Conservation (phyloP, 2,329 filamentous ascomycete species). For the Hortaea werneckii region DNA sequence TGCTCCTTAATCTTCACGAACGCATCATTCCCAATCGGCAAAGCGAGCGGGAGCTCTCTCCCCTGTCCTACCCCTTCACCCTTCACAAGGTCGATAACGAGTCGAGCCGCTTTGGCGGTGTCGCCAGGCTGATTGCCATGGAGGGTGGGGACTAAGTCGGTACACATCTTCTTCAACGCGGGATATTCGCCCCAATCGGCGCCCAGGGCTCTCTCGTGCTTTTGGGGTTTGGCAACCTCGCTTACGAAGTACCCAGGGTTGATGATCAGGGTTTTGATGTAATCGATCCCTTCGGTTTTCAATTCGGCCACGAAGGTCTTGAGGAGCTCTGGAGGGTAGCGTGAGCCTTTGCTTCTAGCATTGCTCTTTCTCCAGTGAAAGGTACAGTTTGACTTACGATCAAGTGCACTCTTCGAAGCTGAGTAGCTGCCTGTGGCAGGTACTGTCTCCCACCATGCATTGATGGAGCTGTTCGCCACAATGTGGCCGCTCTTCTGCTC, state of each 20-base stretch:
- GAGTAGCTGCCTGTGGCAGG: neutral
- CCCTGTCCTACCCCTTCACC: constrained; percentile 2
- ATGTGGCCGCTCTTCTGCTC: constrained; percentile 1
- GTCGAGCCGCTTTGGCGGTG: neutral
- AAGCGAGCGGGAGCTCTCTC: neutral
- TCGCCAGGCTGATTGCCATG: constrained; percentile 3
- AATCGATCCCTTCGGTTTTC: neutral
- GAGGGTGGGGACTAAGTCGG: neutral
- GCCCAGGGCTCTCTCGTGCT: neutral
- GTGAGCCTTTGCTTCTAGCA: no score
- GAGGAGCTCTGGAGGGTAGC: neutral
- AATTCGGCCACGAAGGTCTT: neutral
- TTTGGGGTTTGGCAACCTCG: neutral
- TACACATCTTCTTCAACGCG: neutral
- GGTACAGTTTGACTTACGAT: neutral
- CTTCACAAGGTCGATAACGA: constrained; percentile 1
- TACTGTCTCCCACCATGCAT: neutral
- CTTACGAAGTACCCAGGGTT: constrained; percentile 1
- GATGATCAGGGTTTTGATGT: constrained; percentile 3
- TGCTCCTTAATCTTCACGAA: constrained; percentile 1
- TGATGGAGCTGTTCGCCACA: neutral
- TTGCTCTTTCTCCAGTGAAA: neutral
- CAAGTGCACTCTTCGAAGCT: constrained; percentile 3
- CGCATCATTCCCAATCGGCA: constrained; percentile 2
- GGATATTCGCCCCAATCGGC: neutral